Evolutionary conservation across 2,329 filamentous ascomycete species (phyloP), one percentile per base, ranked within the genome.

Genomic region (Pestalotiopsis sp.): DNA sequence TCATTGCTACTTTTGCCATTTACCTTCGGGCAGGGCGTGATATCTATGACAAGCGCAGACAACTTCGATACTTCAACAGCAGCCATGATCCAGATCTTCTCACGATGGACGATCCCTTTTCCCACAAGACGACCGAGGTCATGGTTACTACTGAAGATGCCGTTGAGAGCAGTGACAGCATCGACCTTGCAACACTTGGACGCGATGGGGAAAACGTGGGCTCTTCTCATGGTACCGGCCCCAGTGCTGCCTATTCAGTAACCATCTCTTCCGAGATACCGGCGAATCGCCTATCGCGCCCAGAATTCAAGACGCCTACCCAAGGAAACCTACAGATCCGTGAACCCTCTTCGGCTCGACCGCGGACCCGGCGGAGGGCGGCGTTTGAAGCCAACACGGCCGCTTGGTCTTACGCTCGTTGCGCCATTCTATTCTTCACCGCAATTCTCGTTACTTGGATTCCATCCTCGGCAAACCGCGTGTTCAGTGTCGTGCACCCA

Each of bases 381-480:
- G 81, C 83, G 45, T 82, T 85, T 68, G 87, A 89, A 68, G 83
- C 88, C 23, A 90, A 87, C 75, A 90, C 85, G 45, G 90, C 90
- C 2, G 88, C 90, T 1, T 91, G 89, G 89, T 86, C 87, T 1
- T 93, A 93, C 76, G 88, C 90, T 68, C 92, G 92, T 73, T 92
- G 91, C 61, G 87, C 91, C 0, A 83, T 92, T 36, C 84, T 93
- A 9, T 93, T 93, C 83, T 93, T 93, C 79, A 84, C 89, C 0
- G 91, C 91, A 0, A 85, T 93, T 69, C 83, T 93, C 65, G 86
- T 93, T 31, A 93, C 92, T 5, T 93, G 91, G 91, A 89, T 95
- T 68, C 93, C 89, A 1, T 94, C 92, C 1, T 93, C 90, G 25
- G 86, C 91, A 69, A 96, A 97, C 78, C 87, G 93, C 11, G 87